A percentile compares a stretch with the other conserved stretches of the same genome.
Evolutionary conservation across 1,139 yeast genomes (phyloP).

Genomic region (Scheffersomyces parashehatae): DNA sequence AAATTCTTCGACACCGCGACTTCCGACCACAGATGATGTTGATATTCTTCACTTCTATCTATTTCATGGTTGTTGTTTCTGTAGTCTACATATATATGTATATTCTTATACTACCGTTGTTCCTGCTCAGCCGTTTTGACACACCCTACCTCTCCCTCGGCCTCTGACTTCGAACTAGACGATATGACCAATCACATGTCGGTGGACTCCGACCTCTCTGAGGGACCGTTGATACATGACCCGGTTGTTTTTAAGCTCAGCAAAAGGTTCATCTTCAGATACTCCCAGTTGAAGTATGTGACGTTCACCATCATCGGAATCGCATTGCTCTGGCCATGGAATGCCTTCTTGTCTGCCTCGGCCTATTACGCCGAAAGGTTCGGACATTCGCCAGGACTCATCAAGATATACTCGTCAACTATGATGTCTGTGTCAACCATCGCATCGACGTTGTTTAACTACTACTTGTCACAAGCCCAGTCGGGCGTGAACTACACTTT

Average conservation of each 20-base stretch:
- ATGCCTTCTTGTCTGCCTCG: slow-evolving; percentile 83
- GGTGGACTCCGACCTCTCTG: neutral
- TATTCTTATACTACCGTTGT: neutral
- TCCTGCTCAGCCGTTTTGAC: neutral
- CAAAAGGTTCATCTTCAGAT: slow-evolving; percentile 16
- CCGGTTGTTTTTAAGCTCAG: slow-evolving; percentile 27
- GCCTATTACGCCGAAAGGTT: slow-evolving; percentile 76
- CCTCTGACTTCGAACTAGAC: neutral
- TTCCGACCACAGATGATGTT: no score
- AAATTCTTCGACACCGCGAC: no score
- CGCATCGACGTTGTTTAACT: slow-evolving; percentile 61
- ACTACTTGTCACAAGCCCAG: slow-evolving; percentile 69
- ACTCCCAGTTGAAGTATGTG: slow-evolving; percentile 52
- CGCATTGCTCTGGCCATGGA: slow-evolving; percentile 95
- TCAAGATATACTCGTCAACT: slow-evolving; percentile 70
- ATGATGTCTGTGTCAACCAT: slow-evolving; percentile 89
- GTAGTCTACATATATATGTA: no score
- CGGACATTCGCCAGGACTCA: slow-evolving; percentile 49
- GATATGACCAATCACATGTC: neutral
- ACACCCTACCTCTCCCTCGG: neutral
- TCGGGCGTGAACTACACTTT: slow-evolving; percentile 58
- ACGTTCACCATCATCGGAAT: slow-evolving; percentile 73
- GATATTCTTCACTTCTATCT: no score
- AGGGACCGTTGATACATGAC: slow-evolving; percentile 14
- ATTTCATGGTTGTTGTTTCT: no score